A percentile compares a stretch with the other conserved stretches of the same genome.
Conservation (phyloP, 805 yeast genomes). For the Hermanozyma aechmeae region DNA sequence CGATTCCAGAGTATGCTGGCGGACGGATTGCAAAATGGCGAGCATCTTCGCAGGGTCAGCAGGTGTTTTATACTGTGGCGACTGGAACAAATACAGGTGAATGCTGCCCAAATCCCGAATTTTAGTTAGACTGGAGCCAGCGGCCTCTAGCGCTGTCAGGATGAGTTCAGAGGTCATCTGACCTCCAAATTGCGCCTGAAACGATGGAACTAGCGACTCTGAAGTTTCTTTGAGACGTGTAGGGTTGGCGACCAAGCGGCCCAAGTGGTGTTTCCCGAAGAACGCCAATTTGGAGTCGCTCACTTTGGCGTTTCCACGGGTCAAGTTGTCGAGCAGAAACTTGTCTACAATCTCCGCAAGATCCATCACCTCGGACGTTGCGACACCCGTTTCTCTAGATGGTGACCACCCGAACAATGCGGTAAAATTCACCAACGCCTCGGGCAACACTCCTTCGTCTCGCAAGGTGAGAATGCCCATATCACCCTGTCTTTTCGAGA, state of each 20-base stretch:
- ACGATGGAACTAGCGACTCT: too few relatives aligned
- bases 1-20: too few relatives aligned
- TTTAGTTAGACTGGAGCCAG: slow-evolving; percentile 43
- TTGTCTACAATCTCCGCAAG: slow-evolving; percentile 41
- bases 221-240: slow-evolving; percentile 22
- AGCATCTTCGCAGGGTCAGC: too few relatives aligned
- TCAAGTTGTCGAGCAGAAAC: slow-evolving; percentile 65
- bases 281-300: slow-evolving; percentile 64
- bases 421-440: slow-evolving; percentile 78
- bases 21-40: too few relatives aligned
- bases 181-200: too few relatives aligned
- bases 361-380: slow-evolving; percentile 42
- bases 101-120: slow-evolving; percentile 41
- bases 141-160: slow-evolving; percentile 29
- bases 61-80: too few relatives aligned
- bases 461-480: slow-evolving; percentile 55
- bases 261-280: slow-evolving; percentile 69
- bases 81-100: slow-evolving; percentile 44
- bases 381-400: slow-evolving; percentile 41
- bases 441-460: slow-evolving; percentile 65
- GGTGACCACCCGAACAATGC: slow-evolving; percentile 97
- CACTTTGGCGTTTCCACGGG: slow-evolving; percentile 92
- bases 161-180: too few relatives aligned
- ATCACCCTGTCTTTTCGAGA: slow-evolving; percentile 83
- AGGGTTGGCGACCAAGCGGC: slow-evolving; percentile 30